Conservation (phyloP, 192 early-diverging fungal genomes). For the Gigaspora rosea region DNA sequence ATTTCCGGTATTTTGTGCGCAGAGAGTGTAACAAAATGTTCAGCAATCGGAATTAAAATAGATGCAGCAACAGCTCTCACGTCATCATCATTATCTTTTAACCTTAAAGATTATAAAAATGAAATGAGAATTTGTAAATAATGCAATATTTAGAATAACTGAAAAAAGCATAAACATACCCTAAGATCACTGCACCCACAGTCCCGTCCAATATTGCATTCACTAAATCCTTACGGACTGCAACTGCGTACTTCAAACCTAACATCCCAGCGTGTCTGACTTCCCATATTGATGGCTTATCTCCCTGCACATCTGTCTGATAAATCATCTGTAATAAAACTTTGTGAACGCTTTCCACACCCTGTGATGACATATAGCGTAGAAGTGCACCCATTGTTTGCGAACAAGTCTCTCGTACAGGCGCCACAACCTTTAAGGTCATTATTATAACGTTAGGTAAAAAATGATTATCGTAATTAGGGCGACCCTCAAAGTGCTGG, state of each 20-base stretch:
- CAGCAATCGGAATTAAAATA: conserved; percentile 84
- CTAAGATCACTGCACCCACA: conserved; percentile 81
- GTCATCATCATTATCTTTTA: conserved; percentile 91
- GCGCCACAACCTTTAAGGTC: conserved; percentile 70
- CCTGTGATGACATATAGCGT: conserved; percentile 58
- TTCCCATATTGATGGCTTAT: conserved; percentile 75
- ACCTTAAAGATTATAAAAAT: conserved; percentile 4
- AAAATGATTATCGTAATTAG: too few relatives aligned
- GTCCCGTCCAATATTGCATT: conserved; percentile 70
- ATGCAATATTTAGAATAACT: not conserved
- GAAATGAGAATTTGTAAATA: not conserved
- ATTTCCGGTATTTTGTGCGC: conserved; percentile 71
- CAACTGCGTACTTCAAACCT: conserved; percentile 93
- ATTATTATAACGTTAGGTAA: not conserved
- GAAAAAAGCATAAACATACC: conserved; percentile 34
- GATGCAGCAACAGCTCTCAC: conserved; percentile 91
- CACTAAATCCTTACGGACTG: conserved; percentile 86
- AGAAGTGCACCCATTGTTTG: conserved; percentile 76
- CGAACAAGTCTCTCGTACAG: conserved; percentile 94
- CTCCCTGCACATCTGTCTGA: conserved; percentile 53
- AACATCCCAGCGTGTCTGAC: conserved; percentile 89
- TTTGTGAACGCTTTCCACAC: conserved; percentile 64
- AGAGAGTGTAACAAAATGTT: conserved; percentile 70
- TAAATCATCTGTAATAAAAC: conserved; percentile 70
- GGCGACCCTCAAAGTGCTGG: too few relatives aligned